phyloP scores from a whole-genome alignment of 2,329 filamentous ascomycete species.

The Gaeumannomyces sp. region DNA sequence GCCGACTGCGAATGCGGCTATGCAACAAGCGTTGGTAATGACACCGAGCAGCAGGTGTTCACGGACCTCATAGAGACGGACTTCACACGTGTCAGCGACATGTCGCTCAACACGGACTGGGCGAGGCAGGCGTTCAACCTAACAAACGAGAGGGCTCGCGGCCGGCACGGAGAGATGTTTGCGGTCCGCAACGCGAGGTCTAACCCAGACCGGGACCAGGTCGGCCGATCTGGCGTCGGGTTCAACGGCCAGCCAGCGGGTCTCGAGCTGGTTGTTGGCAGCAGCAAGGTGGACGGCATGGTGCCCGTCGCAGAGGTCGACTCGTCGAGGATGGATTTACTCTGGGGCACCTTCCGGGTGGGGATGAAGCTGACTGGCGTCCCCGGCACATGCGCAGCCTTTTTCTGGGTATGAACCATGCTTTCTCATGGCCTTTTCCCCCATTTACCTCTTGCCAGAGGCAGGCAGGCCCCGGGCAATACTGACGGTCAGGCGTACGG shows the following conservation, averaged over 20 bases:
- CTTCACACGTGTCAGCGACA: slow-evolving; percentile 51
- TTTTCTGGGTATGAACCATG: slow-evolving; percentile 64
- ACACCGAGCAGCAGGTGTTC: slow-evolving; percentile 43
- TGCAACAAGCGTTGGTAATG: slow-evolving; percentile 41
- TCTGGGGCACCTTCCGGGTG: slow-evolving; percentile 65
- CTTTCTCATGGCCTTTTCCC: neutral
- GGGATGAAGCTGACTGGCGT: slow-evolving; percentile 57
- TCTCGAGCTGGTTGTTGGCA: slow-evolving; percentile 50
- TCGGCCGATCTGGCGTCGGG: slow-evolving; percentile 34
- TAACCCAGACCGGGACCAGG: slow-evolving; percentile 31
- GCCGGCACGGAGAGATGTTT: slow-evolving; percentile 61
- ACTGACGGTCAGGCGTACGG: neutral
- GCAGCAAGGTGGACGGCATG: slow-evolving; percentile 38
- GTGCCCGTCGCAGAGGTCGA: slow-evolving; percentile 61
- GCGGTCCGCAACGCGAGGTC: slow-evolving; percentile 49
- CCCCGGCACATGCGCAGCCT: slow-evolving; percentile 67
- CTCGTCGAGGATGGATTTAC: slow-evolving; percentile 52
- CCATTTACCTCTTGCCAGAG: neutral
- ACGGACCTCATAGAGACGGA: slow-evolving; percentile 67
- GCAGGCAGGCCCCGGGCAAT: too few species aligned
- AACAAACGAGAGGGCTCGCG: slow-evolving; percentile 48
- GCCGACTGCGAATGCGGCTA: slow-evolving; percentile 70
- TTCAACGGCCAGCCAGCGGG: slow-evolving; percentile 41
- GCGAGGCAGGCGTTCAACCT: slow-evolving; percentile 61
- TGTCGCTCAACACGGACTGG: slow-evolving; percentile 55